Evolutionary conservation across 495 filamentous ascomycete genomes (phyloP).

Genomic region (Cercophora sp.): DNA sequence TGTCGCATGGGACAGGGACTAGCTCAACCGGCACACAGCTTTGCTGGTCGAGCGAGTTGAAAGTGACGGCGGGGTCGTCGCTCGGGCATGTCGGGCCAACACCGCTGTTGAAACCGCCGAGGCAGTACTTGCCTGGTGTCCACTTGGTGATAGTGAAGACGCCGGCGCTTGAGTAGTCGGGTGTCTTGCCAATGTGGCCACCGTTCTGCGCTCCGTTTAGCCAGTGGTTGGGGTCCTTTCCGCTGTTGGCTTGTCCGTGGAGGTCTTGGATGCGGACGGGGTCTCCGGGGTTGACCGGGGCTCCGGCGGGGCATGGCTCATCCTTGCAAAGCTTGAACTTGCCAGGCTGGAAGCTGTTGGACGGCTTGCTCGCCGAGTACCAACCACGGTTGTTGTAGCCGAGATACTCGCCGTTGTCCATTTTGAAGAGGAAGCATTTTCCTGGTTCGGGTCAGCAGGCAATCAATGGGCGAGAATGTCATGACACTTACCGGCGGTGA

Average conservation of each 20-base stretch:
- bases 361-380: conserved; percentile 2
- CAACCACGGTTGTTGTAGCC: background rate
- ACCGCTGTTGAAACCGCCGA: background rate
- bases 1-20: background rate
- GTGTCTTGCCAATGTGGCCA: background rate
- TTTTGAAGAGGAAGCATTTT: conserved; percentile 4
- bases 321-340: conserved; percentile 9
- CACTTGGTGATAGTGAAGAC: conserved; percentile 7
- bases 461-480: background rate
- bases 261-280: background rate
- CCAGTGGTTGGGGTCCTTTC: background rate
- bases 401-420: conserved; percentile 2
- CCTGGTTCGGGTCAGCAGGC: background rate
- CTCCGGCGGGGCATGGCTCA: background rate
- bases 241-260: background rate
- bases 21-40: conserved; percentile 1
- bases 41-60: conserved; percentile 1
- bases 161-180: background rate
- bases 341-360: background rate
- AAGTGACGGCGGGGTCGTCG: conserved; percentile 3
- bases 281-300: background rate
- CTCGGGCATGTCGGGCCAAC: conserved; percentile 4
- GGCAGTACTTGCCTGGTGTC: conserved; percentile 4
- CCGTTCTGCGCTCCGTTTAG: background rate
- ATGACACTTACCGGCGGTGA: background rate